These are phyloP conservation scores for Iberis amara DNA, from an alignment of 441 rosid genomes.

Conservation along the genomic window DNA sequence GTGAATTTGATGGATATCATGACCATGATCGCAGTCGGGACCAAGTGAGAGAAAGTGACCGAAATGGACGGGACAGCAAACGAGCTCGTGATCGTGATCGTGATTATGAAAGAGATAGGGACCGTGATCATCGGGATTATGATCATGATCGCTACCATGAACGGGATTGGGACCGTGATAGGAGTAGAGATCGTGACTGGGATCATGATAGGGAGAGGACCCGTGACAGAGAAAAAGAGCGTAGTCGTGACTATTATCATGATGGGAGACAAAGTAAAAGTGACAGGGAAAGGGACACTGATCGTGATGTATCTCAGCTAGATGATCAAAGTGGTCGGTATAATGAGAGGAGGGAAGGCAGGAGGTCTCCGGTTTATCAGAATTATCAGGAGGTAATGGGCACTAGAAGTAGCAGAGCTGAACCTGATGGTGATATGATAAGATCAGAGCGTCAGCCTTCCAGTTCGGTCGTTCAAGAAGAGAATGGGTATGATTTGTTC, in stretches of 20 bases:
- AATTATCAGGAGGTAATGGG: slow-evolving; percentile 33
- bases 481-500: slow-evolving; percentile 51
- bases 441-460: slow-evolving; percentile 61
- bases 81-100: slow-evolving; percentile 35
- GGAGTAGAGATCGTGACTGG: slow-evolving; percentile 39
- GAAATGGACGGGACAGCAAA: slow-evolving; percentile 26
- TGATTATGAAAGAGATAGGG: slow-evolving; percentile 34
- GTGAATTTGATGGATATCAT: slow-evolving; percentile 30
- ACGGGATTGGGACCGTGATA: slow-evolving; percentile 36
- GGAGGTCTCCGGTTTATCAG: slow-evolving; percentile 67
- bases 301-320: slow-evolving; percentile 34
- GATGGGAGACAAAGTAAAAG: slow-evolving; percentile 35
- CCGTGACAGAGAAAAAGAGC: slow-evolving; percentile 36
- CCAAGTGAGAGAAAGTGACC: slow-evolving; percentile 28
- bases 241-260: slow-evolving; percentile 40
- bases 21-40: slow-evolving; percentile 34
- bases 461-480: slow-evolving; percentile 60
- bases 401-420: slow-evolving; percentile 47
- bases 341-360: slow-evolving; percentile 63
- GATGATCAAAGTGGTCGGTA: slow-evolving; percentile 47
- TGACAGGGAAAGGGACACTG: slow-evolving; percentile 35
- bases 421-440: slow-evolving; percentile 59
- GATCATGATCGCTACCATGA: slow-evolving; percentile 36
- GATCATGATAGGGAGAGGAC: slow-evolving; percentile 35
- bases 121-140: slow-evolving; percentile 38